Conservation (phyloP, 805 yeast genomes). For the Maudiozyma bulderi region DNA sequence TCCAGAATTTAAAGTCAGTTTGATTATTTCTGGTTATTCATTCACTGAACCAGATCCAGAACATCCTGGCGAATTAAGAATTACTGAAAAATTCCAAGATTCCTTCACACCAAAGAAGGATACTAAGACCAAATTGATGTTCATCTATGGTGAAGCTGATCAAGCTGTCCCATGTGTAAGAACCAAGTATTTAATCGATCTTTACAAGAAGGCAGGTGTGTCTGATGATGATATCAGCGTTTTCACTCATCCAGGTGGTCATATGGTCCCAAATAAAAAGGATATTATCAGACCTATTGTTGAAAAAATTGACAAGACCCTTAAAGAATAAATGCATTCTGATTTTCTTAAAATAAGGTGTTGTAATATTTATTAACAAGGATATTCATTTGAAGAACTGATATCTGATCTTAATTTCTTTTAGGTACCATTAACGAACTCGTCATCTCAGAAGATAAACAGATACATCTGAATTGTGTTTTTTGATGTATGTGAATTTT, state of each 20-base stretch:
- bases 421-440: too few relatives aligned
- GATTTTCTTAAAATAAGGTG: neutral
- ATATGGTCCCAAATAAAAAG: conserved; percentile 86
- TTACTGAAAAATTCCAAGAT: conserved; percentile 29
- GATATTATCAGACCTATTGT: conserved; percentile 37
- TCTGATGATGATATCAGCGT: conserved; percentile 35
- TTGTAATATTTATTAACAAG: neutral
- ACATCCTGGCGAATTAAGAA: conserved; percentile 26
- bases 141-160: conserved; percentile 79
- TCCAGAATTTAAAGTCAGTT: conserved; percentile 53
- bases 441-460: too few relatives aligned
- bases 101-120: conserved; percentile 26
- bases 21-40: conserved; percentile 63
- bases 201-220: conserved; percentile 28
- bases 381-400: too few relatives aligned
- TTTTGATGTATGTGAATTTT: too few relatives aligned
- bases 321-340: neutral
- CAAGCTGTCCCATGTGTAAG: conserved; percentile 73
- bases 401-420: too few relatives aligned
- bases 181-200: conserved; percentile 48
- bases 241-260: conserved; percentile 91
- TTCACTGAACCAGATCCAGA: conserved; percentile 35
- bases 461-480: too few relatives aligned
- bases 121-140: conserved; percentile 43
- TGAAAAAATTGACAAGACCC: conserved; percentile 27